Percentiles rank a stretch among this genome's conserved stretches.
Evolutionary conservation across 1,284 basidiomycete genomes (phyloP).

Genomic region (Mycosarcoma maydis): DNA sequence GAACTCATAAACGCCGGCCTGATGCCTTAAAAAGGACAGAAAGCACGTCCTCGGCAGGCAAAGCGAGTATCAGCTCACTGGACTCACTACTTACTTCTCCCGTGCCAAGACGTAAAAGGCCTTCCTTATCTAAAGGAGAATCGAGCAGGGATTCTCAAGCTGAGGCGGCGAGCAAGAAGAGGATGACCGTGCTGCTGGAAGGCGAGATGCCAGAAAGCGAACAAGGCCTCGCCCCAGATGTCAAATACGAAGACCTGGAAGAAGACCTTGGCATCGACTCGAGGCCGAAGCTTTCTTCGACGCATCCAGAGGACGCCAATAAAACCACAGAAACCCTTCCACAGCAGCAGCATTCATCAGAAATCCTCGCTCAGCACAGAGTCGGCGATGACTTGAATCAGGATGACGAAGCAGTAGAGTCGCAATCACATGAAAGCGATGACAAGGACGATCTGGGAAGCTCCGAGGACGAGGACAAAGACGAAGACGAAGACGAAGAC

Average conservation of each 20-base stretch:
- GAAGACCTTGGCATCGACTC: background rate
- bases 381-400: too few species aligned
- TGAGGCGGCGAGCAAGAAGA: slow-evolving; percentile 23
- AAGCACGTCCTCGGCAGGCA: slow-evolving; percentile 29
- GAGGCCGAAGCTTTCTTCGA: background rate
- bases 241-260: slow-evolving; percentile 8
- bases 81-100: slow-evolving; percentile 32
- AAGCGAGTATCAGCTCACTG: slow-evolving; percentile 16
- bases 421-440: slow-evolving; percentile 1
- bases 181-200: slow-evolving; percentile 56
- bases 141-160: slow-evolving; percentile 16
- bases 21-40: slow-evolving; percentile 19
- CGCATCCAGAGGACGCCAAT: too few species aligned
- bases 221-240: slow-evolving; percentile 2
- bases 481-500: slow-evolving; percentile 23
- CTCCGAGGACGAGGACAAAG: slow-evolving; percentile 19
- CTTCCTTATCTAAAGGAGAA: slow-evolving; percentile 17
- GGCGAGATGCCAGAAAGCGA: slow-evolving; percentile 56
- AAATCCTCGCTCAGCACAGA: too few species aligned
- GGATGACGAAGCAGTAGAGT: background rate
- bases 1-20: slow-evolving; percentile 14
- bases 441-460: background rate
- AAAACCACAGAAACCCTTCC: too few species aligned
- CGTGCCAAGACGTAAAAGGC: slow-evolving; percentile 22
- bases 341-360: too few species aligned